These are phyloP conservation scores for Ophiostoma novo-ulmi DNA, from an alignment of 2,329 filamentous ascomycete genomes.

Conservation along the genomic window DNA sequence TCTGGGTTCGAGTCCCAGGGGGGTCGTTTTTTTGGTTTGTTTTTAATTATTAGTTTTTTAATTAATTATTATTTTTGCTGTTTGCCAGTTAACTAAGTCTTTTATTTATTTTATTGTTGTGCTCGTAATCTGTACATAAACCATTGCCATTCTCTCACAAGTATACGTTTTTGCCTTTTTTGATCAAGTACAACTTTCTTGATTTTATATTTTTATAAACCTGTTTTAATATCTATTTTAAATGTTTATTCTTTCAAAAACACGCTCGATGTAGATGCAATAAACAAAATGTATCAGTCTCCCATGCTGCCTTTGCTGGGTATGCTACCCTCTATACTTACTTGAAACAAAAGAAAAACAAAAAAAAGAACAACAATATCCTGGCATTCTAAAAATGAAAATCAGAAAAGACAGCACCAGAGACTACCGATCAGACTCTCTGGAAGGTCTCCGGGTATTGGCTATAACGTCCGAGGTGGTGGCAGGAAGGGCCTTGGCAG, in stretches of 20 bases:
- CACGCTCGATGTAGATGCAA: background rate
- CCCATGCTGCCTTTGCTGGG: background rate
- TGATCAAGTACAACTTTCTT: too few species aligned
- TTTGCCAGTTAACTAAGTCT: background rate
- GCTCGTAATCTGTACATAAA: too few species aligned
- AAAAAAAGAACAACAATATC: slow-evolving; percentile 5
- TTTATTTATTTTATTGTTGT: too few species aligned
- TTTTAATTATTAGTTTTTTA: background rate
- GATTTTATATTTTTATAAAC: too few species aligned
- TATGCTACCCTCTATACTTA: background rate
- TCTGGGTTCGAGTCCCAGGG: slow-evolving; percentile 30
- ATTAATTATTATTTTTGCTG: background rate
- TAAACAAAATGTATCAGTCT: background rate
- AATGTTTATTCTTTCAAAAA: background rate
- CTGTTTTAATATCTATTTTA: too few species aligned
- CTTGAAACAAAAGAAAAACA: background rate
- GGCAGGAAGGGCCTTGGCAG: slow-evolving; percentile 12
- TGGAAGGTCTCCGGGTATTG: background rate
- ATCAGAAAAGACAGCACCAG: background rate
- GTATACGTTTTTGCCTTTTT: too few species aligned
- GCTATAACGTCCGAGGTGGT: background rate
- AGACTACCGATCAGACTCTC: background rate
- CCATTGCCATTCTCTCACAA: too few species aligned
- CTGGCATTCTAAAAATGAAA: background rate
- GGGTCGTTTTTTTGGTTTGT: slow-evolving; percentile 27